These are phyloP conservation scores for Juglanconis sp. DNA, from an alignment of 2,329 filamentous ascomycete genomes.

Conservation along the genomic window DNA sequence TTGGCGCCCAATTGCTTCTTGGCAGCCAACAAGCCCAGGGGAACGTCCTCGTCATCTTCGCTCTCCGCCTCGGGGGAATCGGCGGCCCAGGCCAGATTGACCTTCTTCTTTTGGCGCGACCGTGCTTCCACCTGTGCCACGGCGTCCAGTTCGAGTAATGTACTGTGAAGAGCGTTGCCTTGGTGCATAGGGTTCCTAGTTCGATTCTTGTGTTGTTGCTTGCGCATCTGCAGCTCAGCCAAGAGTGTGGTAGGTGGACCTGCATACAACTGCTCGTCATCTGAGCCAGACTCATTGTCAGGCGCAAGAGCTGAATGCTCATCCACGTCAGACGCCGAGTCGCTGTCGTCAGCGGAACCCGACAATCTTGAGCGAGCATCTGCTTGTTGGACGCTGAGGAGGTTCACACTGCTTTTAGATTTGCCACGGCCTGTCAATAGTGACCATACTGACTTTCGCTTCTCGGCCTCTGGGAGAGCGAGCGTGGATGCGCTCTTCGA, in stretches of 20 bases:
- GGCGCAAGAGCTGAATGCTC: conserved; percentile 22
- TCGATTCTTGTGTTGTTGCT: conserved; percentile 80
- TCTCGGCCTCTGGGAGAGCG: conserved; percentile 18
- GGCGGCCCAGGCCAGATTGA: conserved; percentile 78
- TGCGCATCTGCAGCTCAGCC: conserved; percentile 86
- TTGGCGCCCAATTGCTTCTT: conserved; percentile 49
- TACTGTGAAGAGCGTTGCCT: conserved; percentile 81
- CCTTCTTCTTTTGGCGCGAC: conserved; percentile 68
- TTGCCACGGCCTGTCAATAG: conserved; percentile 22
- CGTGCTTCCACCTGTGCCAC: conserved; percentile 82
- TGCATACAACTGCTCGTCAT: conserved; percentile 51
- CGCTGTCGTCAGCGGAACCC: conserved; percentile 7
- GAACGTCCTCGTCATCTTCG: conserved; percentile 82
- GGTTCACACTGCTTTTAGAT: conserved; percentile 18
- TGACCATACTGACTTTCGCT: conserved; percentile 20
- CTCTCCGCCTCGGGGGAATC: conserved; percentile 42
- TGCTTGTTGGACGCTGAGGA: conserved; percentile 15
- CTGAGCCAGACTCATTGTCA: conserved; percentile 36
- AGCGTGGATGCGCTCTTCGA: conserved; percentile 21
- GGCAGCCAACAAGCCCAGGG: conserved; percentile 76
- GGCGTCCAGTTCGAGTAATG: conserved; percentile 83
- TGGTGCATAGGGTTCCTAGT: conserved; percentile 63
- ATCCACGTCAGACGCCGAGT: conserved; percentile 19
- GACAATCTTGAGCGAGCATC: conserved; percentile 20
- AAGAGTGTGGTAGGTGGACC: conserved; percentile 85